phyloP scores from a whole-genome alignment of 2,329 filamentous ascomycete genomes.

The Moelleriella libera region DNA sequence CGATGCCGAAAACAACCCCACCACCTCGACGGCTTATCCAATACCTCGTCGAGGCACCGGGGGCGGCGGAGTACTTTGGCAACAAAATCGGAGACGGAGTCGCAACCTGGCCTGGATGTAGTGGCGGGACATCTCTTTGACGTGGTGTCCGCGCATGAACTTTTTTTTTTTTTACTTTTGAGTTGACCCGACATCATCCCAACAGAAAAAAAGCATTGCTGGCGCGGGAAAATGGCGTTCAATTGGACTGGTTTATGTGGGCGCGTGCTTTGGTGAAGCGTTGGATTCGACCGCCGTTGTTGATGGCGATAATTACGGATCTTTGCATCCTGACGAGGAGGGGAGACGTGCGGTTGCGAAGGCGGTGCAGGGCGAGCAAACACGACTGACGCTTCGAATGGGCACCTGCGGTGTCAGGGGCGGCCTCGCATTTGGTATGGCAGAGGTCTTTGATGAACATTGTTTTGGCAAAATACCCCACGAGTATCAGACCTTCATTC shows the following conservation, averaged over 20 bases:
- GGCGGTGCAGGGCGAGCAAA: no score
- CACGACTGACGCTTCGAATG: no score
- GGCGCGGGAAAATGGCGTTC: not conserved
- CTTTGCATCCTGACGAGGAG: not conserved
- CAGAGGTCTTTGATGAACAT: not conserved
- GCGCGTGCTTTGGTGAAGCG: not conserved
- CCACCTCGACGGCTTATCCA: conserved; percentile 7
- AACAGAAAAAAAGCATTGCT: not conserved
- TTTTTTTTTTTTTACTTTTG: not conserved
- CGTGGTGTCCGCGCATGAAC: not conserved
- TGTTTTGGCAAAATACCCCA: not conserved
- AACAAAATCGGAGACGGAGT: conserved; percentile 35
- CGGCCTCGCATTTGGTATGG: not conserved
- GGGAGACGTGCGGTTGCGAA: no score
- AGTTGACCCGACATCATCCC: not conserved
- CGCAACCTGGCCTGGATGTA: conserved; percentile 34
- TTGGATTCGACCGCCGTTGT: not conserved
- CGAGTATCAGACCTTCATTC: not conserved
- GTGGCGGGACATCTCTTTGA: conserved; percentile 3
- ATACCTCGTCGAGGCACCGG: conserved; percentile 9
- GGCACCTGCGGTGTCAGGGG: no score
- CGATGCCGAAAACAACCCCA: conserved; percentile 6
- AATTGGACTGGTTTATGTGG: not conserved
- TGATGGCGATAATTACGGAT: not conserved
- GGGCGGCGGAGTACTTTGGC: conserved; percentile 33